Conservation (phyloP, 108 stramenopile species). For the Cylindrotheca closterium region DNA sequence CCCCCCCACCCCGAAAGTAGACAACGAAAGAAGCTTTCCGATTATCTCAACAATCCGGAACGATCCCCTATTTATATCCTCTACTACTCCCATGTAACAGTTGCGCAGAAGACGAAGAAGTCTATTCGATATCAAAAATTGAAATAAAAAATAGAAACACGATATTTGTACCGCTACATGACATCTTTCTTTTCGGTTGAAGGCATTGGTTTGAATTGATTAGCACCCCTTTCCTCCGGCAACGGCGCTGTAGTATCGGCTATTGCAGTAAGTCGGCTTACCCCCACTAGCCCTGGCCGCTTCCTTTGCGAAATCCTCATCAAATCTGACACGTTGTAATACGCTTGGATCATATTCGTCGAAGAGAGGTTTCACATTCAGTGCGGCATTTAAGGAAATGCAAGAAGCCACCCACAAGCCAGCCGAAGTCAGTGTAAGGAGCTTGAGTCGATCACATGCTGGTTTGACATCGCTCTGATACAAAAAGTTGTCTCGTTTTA, state of each 20-base stretch:
- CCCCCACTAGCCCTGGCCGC: constrained; percentile 69
- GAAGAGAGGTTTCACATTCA: constrained; percentile 63
- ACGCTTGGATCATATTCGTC: constrained; percentile 85
- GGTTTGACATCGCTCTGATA: constrained; percentile 76
- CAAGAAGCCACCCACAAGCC: constrained; percentile 67
- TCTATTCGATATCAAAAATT: too few species aligned
- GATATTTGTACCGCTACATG: too few species aligned
- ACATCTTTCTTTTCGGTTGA: too few species aligned
- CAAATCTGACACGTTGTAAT: constrained; percentile 56
- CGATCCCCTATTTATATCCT: too few species aligned
- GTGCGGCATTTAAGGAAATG: constrained; percentile 61
- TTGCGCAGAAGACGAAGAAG: too few species aligned
- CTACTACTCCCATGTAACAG: too few species aligned
- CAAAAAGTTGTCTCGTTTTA: constrained; percentile 72
- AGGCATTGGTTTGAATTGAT: background rate
- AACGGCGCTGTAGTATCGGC: constrained; percentile 81
- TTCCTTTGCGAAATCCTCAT: constrained; percentile 66
- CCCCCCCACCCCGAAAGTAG: background rate
- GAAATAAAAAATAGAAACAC: too few species aligned
- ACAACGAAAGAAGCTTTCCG: too few species aligned
- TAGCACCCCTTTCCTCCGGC: constrained; percentile 77
- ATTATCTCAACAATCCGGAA: too few species aligned
- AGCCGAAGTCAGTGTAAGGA: constrained; percentile 43
- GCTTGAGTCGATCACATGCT: constrained; percentile 69
- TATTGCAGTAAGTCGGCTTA: constrained; percentile 83